These are phyloP conservation scores for Calonectria hawksworthii DNA, from an alignment of 2,329 filamentous ascomycete species.

Conservation along the genomic window DNA sequence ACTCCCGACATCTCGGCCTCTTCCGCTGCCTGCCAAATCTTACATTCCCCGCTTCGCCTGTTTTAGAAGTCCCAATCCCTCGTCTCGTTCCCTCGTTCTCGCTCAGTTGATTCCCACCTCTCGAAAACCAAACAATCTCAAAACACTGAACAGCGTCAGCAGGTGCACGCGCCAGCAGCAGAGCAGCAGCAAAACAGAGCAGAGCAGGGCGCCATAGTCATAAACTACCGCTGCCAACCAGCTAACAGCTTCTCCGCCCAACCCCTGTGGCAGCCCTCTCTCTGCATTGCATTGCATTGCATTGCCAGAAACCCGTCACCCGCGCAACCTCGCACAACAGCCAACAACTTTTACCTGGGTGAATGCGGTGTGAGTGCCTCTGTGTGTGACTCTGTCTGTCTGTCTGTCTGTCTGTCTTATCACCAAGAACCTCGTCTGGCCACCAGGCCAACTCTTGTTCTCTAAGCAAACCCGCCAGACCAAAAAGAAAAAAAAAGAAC, in stretches of 20 bases:
- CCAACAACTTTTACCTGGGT: background rate
- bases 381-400: background rate
- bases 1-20: slow-evolving; percentile 2
- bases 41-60: slow-evolving; percentile 12
- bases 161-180: background rate
- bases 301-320: background rate
- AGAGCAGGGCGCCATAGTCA: background rate
- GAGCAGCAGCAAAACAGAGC: background rate
- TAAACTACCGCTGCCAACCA: background rate
- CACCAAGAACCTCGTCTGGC: background rate
- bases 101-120: background rate
- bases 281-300: background rate
- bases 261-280: background rate
- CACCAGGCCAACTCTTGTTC: background rate
- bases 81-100: background rate
- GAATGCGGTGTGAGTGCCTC: background rate
- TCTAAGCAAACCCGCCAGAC: background rate
- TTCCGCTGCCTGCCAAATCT: slow-evolving; percentile 3
- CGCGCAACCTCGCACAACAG: background rate
- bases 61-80: slow-evolving; percentile 1
- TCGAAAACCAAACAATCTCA: background rate
- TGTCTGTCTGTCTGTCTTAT: background rate
- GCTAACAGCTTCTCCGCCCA: background rate
- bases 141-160: background rate
- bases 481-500: background rate